Percentiles rank a stretch among this genome's conserved stretches.
These are phyloP conservation scores for Aspergillus clavatus DNA, from an alignment of 2,329 filamentous ascomycete species.

Conservation along the genomic window DNA sequence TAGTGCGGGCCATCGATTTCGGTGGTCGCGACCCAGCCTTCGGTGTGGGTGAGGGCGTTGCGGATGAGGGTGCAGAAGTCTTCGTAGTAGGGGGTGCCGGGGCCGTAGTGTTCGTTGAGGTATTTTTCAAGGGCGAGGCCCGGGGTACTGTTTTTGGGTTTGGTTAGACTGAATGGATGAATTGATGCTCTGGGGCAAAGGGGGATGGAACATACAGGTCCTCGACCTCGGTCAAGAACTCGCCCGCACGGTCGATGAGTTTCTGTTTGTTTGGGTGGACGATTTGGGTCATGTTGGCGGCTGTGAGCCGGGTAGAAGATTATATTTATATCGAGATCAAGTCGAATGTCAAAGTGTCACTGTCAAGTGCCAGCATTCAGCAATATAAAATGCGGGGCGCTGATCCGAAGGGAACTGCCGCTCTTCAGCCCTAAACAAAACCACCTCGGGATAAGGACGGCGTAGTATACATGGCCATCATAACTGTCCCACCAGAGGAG, in stretches of 20 bases:
- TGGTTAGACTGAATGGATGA: background rate
- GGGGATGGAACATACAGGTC: slow-evolving; percentile 22
- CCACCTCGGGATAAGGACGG: no score
- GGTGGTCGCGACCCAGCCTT: slow-evolving; percentile 45
- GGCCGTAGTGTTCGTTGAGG: slow-evolving; percentile 44
- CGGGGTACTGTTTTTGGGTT: slow-evolving; percentile 38
- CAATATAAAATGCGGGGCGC: background rate
- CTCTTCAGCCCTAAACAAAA: background rate
- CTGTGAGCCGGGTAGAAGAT: no score
- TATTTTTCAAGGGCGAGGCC: slow-evolving; percentile 43
- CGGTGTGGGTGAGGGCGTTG: slow-evolving; percentile 32
- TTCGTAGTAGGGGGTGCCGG: slow-evolving; percentile 42
- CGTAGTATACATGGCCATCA: no score
- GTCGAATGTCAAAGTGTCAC: background rate
- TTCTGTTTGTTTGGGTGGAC: background rate
- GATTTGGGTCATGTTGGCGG: no score
- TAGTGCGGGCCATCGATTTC: slow-evolving; percentile 46
- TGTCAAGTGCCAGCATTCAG: background rate
- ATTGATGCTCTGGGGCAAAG: background rate
- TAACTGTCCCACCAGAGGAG: no score
- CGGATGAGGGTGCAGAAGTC: slow-evolving; percentile 39
- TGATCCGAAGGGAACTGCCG: background rate
- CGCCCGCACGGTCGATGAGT: background rate
- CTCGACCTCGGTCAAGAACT: slow-evolving; percentile 27
- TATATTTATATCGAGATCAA: background rate